Percentiles rank a stretch among this genome's conserved stretches.
Evolutionary conservation across 116 monocot species (phyloP).

Genomic region (Trichopus zeylanicus): DNA sequence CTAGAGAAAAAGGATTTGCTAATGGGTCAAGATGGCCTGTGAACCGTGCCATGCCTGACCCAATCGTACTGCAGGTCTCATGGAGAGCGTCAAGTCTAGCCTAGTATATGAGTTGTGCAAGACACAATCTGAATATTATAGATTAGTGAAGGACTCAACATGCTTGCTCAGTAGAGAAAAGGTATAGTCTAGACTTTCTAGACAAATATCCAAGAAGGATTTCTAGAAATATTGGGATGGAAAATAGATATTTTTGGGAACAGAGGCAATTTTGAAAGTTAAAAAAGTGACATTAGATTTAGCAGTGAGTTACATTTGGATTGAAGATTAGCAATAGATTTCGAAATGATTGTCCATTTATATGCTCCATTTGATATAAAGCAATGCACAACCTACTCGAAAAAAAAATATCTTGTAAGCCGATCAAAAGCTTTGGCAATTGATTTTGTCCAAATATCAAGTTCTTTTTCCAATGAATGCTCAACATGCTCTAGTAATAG

Average conservation of each 20-base stretch:
- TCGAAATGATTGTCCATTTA: conserved; percentile 3
- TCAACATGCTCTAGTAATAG: background rate
- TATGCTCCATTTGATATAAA: conserved; percentile 11
- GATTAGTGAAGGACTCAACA: too few species aligned
- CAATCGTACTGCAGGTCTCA: too few species aligned
- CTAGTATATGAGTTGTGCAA: too few species aligned
- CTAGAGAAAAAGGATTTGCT: too few species aligned
- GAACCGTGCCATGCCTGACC: too few species aligned
- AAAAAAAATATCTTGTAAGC: conserved; percentile 23
- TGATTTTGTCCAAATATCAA: conserved; percentile 17
- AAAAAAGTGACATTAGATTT: conserved; percentile 28
- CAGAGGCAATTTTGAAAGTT: conserved; percentile 24
- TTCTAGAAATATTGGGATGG: background rate
- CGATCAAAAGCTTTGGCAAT: conserved; percentile 23
- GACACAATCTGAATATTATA: too few species aligned
- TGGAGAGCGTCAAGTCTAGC: too few species aligned
- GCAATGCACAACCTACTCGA: conserved; percentile 20
- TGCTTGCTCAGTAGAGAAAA: too few species aligned
- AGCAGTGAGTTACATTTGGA: conserved; percentile 5
- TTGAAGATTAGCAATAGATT: background rate
- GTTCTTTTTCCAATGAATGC: conserved; percentile 10
- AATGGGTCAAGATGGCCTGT: too few species aligned
- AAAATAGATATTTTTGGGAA: background rate
- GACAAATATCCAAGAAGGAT: too few species aligned
- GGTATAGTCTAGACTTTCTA: too few species aligned